Evolutionary conservation across 2,329 filamentous ascomycete species (phyloP).

Genomic region (Trichophyton verrucosum): DNA sequence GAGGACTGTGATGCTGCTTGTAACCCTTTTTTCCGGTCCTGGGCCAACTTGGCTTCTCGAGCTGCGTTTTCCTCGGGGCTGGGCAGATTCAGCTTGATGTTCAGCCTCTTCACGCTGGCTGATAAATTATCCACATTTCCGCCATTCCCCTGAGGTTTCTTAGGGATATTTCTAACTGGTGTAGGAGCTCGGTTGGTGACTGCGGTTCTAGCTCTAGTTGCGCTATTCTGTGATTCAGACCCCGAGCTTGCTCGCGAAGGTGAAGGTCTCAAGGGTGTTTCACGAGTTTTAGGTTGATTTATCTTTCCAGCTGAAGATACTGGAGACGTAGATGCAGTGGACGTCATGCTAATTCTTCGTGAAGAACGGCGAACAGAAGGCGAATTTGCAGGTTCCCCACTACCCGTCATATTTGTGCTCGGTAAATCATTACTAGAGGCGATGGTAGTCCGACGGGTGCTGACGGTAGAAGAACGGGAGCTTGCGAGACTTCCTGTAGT

Average conservation of each 20-base stretch:
- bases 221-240: background rate
- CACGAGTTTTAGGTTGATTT: background rate
- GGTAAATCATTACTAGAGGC: conserved; percentile 40
- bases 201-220: background rate
- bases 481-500: conserved; percentile 42
- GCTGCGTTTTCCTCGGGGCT: conserved; percentile 46
- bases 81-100: conserved; percentile 47
- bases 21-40: conserved; percentile 28
- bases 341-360: conserved; percentile 22
- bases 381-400: conserved; percentile 12
- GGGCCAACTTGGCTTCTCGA: conserved; percentile 32
- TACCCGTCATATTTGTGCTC: conserved; percentile 16
- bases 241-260: conserved; percentile 4
- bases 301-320: background rate
- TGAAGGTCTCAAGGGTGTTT: background rate
- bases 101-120: conserved; percentile 41
- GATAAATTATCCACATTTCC: conserved; percentile 34
- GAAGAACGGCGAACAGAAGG: conserved; percentile 11
- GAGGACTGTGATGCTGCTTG: background rate
- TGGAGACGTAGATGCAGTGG: conserved; percentile 14
- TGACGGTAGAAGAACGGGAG: conserved; percentile 24
- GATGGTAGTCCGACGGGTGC: conserved; percentile 50
- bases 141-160: background rate
- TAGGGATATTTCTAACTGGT: background rate
- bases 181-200: background rate